phyloP scores from a whole-genome alignment of 768 basidiomycete genomes.

The Suillus placidus region DNA sequence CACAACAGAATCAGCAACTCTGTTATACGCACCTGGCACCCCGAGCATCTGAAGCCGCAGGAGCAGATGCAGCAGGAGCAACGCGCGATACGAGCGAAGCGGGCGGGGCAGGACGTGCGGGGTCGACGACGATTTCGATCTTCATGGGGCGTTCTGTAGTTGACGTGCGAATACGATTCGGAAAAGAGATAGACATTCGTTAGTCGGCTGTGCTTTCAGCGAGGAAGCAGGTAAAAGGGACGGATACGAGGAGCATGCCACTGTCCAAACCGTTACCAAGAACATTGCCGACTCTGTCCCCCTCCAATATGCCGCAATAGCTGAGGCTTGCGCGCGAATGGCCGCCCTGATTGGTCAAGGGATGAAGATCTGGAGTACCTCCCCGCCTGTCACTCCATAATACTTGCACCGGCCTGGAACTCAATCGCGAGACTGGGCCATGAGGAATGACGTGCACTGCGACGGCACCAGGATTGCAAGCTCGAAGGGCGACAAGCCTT shows the following conservation, averaged over 20 bases:
- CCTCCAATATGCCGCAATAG: constrained; percentile 22
- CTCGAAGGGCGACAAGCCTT: constrained; percentile 34
- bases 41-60: constrained; percentile 32
- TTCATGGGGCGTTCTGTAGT: constrained; percentile 93
- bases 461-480: constrained; percentile 27
- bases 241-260: constrained; percentile 41
- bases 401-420: constrained; percentile 35
- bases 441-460: constrained; percentile 26
- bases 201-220: constrained; percentile 37
- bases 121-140: constrained; percentile 96
- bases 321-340: constrained; percentile 30
- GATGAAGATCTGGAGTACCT: constrained; percentile 35
- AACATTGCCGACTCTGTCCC: constrained; percentile 27
- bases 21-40: constrained; percentile 38
- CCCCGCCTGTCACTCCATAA: constrained; percentile 29
- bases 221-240: constrained; percentile 44
- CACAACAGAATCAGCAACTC: constrained; percentile 7
- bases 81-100: constrained; percentile 81
- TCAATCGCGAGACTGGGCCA: constrained; percentile 36
- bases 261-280: constrained; percentile 29
- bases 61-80: constrained; percentile 63
- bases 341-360: constrained; percentile 37
- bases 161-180: constrained; percentile 30
- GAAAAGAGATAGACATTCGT: constrained; percentile 35
- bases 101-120: constrained; percentile 61